A percentile compares a stretch with the other conserved stretches of the same genome.
Conservation (phyloP, 257 asterid species). For the Penstemon newberryi region DNA sequence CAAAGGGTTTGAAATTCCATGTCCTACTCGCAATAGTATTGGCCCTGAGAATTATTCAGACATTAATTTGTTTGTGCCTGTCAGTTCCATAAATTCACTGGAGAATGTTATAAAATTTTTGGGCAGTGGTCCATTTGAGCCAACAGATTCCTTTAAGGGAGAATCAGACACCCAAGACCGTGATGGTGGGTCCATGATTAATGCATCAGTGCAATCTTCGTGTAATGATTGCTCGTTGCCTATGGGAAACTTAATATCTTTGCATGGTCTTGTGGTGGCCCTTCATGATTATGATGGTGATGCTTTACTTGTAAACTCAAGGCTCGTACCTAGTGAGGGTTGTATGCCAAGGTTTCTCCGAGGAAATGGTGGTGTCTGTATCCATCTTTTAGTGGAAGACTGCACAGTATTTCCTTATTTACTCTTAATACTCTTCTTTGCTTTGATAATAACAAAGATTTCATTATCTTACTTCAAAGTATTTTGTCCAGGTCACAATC, state of each 20-base stretch:
- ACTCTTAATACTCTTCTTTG: slow-evolving; percentile 22
- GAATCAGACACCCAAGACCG: slow-evolving; percentile 29
- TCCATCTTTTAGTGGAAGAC: slow-evolving; percentile 58
- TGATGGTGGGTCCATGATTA: slow-evolving; percentile 15
- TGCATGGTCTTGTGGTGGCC: slow-evolving; percentile 62
- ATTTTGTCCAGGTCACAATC: slow-evolving; percentile 58
- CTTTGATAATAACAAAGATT: slow-evolving; percentile 11
- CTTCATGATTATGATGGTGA: slow-evolving; percentile 49
- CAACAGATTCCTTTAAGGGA: slow-evolving; percentile 33
- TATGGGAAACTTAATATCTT: slow-evolving; percentile 62
- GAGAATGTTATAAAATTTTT: slow-evolving; percentile 37
- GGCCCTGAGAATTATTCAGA: slow-evolving; percentile 43
- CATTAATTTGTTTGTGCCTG: slow-evolving; percentile 46
- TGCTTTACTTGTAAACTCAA: slow-evolving; percentile 38
- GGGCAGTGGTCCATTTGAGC: slow-evolving; percentile 28
- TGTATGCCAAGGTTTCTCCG: slow-evolving; percentile 40
- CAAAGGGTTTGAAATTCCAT: slow-evolving; percentile 36
- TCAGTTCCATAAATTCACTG: slow-evolving; percentile 43
- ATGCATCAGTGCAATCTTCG: slow-evolving; percentile 35
- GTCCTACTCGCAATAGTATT: slow-evolving; percentile 21
- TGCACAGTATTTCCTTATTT: slow-evolving; percentile 40
- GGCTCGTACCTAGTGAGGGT: slow-evolving; percentile 28
- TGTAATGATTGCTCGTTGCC: slow-evolving; percentile 52
- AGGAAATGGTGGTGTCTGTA: slow-evolving; percentile 49
- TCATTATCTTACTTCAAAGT: slow-evolving; percentile 27